Conservation (phyloP, 352 stramenopile genomes). For the Globisporangium nagaii region DNA sequence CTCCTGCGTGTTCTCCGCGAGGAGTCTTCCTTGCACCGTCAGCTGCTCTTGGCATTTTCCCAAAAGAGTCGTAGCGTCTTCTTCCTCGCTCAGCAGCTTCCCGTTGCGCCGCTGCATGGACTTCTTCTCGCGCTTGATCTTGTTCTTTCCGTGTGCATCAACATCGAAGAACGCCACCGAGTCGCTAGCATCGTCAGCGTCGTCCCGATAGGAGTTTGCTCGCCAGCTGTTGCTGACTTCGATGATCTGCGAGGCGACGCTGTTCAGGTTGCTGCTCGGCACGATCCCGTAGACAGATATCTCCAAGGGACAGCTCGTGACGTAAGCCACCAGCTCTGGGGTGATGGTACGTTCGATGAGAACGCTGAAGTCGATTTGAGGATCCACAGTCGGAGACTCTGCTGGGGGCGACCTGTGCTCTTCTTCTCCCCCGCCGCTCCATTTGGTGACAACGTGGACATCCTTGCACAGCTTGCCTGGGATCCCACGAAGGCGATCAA, state of each 20-base stretch:
- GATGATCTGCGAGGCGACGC: slow-evolving; percentile 48
- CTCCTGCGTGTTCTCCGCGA: slow-evolving; percentile 62
- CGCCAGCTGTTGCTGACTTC: slow-evolving; percentile 19
- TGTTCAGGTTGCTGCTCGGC: slow-evolving; percentile 70
- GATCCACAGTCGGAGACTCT: slow-evolving; percentile 46
- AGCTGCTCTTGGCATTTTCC: slow-evolving; percentile 48
- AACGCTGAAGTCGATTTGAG: slow-evolving; percentile 48
- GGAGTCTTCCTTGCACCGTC: slow-evolving; percentile 36
- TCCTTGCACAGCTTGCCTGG: slow-evolving; percentile 74
- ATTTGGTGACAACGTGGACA: slow-evolving; percentile 53
- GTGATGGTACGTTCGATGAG: slow-evolving; percentile 54
- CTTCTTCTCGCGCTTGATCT: slow-evolving; percentile 38
- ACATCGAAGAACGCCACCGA: slow-evolving; percentile 55
- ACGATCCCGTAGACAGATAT: slow-evolving; percentile 65
- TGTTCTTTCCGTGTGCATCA: slow-evolving; percentile 28
- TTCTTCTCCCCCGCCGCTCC: slow-evolving; percentile 16
- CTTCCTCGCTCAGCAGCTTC: slow-evolving; percentile 21
- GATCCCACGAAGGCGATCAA: slow-evolving; percentile 52
- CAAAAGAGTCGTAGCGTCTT: slow-evolving; percentile 22
- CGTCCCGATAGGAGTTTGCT: slow-evolving; percentile 4
- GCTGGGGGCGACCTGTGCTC: slow-evolving; percentile 46
- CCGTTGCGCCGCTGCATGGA: slow-evolving; percentile 36
- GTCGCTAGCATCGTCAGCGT: slow-evolving; percentile 18
- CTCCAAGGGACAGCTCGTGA: slow-evolving; percentile 46
- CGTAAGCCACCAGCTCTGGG: slow-evolving; percentile 32